Percentiles rank a stretch among this genome's conserved stretches.
phyloP scores from a whole-genome alignment of 495 filamentous ascomycete genomes.

The Tuber borchii region DNA sequence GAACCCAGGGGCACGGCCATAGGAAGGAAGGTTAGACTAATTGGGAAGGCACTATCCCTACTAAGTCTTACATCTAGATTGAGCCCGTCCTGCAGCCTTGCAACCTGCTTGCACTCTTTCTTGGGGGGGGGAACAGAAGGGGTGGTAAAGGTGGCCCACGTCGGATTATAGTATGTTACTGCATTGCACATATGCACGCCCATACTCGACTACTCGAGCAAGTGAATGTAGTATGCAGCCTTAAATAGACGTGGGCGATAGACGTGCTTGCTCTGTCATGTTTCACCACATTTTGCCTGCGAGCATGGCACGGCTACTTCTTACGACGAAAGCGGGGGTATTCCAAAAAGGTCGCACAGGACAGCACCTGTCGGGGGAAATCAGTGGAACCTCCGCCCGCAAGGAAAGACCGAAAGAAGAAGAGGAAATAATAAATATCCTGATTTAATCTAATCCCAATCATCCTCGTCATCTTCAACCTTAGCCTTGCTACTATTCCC shows the following conservation, averaged over 20 bases:
- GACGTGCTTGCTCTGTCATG: not conserved
- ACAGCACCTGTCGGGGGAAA: not conserved
- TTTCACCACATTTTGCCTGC: not conserved
- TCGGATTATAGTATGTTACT: not conserved
- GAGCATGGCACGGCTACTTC: not conserved
- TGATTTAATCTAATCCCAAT: conserved; percentile 60
- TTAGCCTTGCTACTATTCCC: conserved; percentile 39
- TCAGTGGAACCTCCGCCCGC: conserved; percentile 9
- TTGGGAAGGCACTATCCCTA: not conserved
- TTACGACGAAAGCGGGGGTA: not conserved
- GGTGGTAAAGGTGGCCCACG: not conserved
- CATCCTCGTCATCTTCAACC: conserved; percentile 53
- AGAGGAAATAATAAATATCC: not conserved
- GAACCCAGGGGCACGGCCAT: not conserved
- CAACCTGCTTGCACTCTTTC: not conserved
- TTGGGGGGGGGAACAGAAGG: not conserved
- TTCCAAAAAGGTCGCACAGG: not conserved
- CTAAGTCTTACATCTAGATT: not conserved
- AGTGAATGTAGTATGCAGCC: not conserved
- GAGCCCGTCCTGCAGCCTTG: not conserved
- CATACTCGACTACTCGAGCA: no score
- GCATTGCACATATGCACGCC: not conserved
- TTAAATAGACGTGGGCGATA: not conserved
- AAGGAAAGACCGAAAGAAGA: not conserved
- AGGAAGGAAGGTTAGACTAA: not conserved